These are phyloP conservation scores for Hibiscus trionum DNA, from an alignment of 345 rosid genomes.

Conservation along the genomic window DNA sequence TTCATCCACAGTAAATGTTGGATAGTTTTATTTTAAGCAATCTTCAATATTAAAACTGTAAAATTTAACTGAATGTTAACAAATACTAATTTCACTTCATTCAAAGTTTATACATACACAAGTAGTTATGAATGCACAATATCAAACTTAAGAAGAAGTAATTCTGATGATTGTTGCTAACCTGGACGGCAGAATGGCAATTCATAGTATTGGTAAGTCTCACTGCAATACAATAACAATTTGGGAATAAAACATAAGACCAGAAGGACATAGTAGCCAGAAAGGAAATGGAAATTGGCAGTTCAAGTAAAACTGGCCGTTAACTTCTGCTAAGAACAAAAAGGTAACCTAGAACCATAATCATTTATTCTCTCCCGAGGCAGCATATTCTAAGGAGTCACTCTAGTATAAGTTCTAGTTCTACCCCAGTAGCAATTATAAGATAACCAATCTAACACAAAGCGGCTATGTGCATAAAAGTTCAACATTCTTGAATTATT, in stretches of 20 bases:
- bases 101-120: not conserved
- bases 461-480: not conserved
- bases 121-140: not conserved
- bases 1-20: not conserved
- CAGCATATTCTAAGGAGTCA: not conserved
- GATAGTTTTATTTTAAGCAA: not conserved
- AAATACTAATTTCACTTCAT: not conserved
- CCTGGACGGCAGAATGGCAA: slow-evolving; percentile 84
- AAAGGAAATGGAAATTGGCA: not conserved
- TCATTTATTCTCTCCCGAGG: not conserved
- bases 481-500: not conserved
- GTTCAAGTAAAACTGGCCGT: not conserved
- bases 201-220: slow-evolving; percentile 68
- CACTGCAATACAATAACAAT: slow-evolving; percentile 43
- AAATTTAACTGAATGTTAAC: not conserved
- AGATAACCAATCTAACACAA: not conserved
- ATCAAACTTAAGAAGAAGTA: not conserved
- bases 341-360: not conserved
- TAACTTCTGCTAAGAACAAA: not conserved
- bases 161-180: slow-evolving; percentile 26
- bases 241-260: not conserved
- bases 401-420: not conserved
- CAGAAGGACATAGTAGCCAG: not conserved
- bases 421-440: not conserved
- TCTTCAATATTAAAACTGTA: not conserved